Evolutionary conservation across 768 basidiomycete species (phyloP).

Genomic region (Russula compacta): DNA sequence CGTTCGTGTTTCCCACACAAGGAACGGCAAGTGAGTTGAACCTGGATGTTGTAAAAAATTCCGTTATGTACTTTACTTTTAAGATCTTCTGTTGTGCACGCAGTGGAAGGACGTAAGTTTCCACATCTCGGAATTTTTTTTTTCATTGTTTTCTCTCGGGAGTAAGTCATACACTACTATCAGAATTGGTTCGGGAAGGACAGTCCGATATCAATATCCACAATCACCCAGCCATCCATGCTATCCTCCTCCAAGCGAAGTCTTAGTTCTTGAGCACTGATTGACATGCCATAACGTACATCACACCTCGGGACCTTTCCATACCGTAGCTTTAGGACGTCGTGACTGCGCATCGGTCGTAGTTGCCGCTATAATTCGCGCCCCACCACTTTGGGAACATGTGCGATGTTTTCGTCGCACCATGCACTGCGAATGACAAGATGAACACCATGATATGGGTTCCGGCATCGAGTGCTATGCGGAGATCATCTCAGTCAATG

Average conservation of each 20-base stretch:
- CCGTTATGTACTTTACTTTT: too few relatives aligned
- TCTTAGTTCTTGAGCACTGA: neutral
- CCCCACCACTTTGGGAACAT: slow-evolving; percentile 50
- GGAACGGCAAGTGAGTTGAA: too few relatives aligned
- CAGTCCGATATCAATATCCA: too few relatives aligned
- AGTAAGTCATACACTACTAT: too few relatives aligned
- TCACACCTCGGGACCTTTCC: neutral
- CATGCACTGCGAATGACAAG: slow-evolving; percentile 26
- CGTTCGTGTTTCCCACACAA: too few relatives aligned
- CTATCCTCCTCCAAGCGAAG: neutral
- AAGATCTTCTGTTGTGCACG: too few relatives aligned
- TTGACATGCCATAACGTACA: neutral
- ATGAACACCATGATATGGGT: slow-evolving; percentile 42
- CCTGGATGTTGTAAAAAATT: too few relatives aligned
- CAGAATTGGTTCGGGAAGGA: too few relatives aligned
- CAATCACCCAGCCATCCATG: too few relatives aligned
- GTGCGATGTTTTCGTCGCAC: slow-evolving; percentile 40
- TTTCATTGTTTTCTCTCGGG: too few relatives aligned
- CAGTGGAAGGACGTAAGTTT: too few relatives aligned
- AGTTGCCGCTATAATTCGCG: slow-evolving; percentile 42
- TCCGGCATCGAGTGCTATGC: slow-evolving; percentile 31
- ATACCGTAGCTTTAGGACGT: neutral
- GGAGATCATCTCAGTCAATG: slow-evolving; percentile 25
- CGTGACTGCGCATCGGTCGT: slow-evolving; percentile 19
- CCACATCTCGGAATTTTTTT: too few relatives aligned